Conservation (phyloP, 163 green algal genomes). For the Chlamydomonas reinhardtii region DNA sequence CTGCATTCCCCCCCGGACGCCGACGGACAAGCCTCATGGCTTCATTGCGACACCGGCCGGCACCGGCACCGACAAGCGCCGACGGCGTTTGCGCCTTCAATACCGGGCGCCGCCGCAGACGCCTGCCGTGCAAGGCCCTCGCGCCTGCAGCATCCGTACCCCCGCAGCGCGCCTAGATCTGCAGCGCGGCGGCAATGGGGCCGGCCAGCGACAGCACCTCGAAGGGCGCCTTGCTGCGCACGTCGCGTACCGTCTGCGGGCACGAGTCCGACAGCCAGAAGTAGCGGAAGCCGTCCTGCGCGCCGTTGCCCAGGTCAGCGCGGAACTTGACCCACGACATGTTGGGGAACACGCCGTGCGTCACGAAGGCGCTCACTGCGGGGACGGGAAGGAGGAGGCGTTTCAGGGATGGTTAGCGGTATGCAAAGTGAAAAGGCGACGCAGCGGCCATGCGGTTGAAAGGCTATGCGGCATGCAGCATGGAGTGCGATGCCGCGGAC, state of each 20-base stretch:
- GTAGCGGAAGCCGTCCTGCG: slow-evolving; percentile 77
- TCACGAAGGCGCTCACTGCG: slow-evolving; percentile 96
- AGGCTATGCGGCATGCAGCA: too few species aligned
- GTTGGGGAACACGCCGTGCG: slow-evolving; percentile 98
- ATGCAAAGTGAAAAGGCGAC: not conserved
- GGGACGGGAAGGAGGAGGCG: not conserved
- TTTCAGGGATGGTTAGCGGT: too few species aligned
- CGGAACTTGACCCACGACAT: slow-evolving; percentile 89
- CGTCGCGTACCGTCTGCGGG: slow-evolving; percentile 81
- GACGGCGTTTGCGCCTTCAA: too few species aligned
- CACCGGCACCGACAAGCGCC: too few species aligned
- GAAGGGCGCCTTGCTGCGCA: slow-evolving; percentile 86
- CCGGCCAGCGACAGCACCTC: slow-evolving; percentile 92
- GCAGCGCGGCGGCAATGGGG: slow-evolving; percentile 92
- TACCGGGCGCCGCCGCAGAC: too few species aligned
- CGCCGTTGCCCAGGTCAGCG: slow-evolving; percentile 58
- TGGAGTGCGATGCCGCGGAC: too few species aligned
- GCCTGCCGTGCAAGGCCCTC: too few species aligned
- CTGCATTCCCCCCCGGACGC: too few species aligned
- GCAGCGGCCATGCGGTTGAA: too few species aligned
- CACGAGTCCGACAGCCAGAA: slow-evolving; percentile 99
- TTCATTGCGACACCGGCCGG: too few species aligned
- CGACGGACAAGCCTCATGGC: too few species aligned
- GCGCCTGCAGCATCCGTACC: too few species aligned
- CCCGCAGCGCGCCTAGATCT: slow-evolving; percentile 78